These are phyloP conservation scores for Curvularia verruculosa DNA, from an alignment of 2,329 filamentous ascomycete species.

Conservation along the genomic window DNA sequence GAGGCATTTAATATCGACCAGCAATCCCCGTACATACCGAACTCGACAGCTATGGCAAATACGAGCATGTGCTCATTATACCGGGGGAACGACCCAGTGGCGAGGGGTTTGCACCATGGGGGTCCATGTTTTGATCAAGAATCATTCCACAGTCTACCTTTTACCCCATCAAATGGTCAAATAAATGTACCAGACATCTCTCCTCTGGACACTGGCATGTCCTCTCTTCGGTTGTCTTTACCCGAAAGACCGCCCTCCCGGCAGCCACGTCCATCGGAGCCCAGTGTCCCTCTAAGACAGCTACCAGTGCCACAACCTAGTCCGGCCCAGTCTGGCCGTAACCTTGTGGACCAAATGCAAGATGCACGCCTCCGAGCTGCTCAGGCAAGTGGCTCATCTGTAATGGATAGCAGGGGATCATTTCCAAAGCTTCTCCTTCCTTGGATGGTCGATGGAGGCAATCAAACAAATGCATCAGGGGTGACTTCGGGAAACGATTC, in stretches of 20 bases:
- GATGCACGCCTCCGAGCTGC: conserved; percentile 38
- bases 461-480: conserved; percentile 18
- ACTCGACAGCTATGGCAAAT: conserved; percentile 17
- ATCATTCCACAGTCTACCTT: conserved; percentile 28
- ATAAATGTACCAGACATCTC: conserved; percentile 30
- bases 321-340: conserved; percentile 30
- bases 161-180: conserved; percentile 20
- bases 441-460: conserved; percentile 26
- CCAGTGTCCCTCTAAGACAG: conserved; percentile 32
- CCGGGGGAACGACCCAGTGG: conserved; percentile 27
- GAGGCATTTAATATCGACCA: conserved; percentile 37
- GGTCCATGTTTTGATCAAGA: conserved; percentile 33
- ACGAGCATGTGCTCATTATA: conserved; percentile 25
- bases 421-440: conserved; percentile 31
- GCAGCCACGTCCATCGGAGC: conserved; percentile 20
- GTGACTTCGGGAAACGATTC: conserved; percentile 17
- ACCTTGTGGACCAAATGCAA: conserved; percentile 41
- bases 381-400: conserved; percentile 25
- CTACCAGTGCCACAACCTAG: conserved; percentile 44
- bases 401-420: conserved; percentile 11
- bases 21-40: conserved; percentile 25
- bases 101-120: conserved; percentile 19
- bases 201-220: conserved; percentile 36
- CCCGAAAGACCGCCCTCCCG: conserved; percentile 32
- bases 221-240: conserved; percentile 36